Evolutionary conservation across 2,329 filamentous ascomycete species (phyloP).

Genomic region (Cercospora zeina): DNA sequence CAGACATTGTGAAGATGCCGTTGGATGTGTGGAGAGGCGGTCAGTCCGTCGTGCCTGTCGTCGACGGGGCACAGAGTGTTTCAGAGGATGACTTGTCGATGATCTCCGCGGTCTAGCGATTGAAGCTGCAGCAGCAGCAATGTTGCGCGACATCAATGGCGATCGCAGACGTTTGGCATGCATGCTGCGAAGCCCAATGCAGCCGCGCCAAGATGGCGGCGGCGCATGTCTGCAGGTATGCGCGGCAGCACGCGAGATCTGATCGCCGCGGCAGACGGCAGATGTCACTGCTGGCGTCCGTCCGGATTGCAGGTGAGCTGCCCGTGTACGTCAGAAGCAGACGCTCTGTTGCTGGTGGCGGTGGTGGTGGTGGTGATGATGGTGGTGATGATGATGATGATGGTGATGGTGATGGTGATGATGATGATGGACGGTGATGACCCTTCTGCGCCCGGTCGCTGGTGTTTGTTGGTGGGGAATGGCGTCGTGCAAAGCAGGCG

Average conservation of each 20-base stretch:
- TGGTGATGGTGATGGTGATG: slow-evolving; percentile 19
- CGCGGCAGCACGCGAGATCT: slow-evolving; percentile 27
- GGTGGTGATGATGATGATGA: too few species aligned
- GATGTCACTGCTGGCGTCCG: slow-evolving; percentile 28
- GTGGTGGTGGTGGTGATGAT: too few species aligned
- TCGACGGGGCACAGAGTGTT: slow-evolving; percentile 35
- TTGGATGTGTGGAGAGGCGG: slow-evolving; percentile 26
- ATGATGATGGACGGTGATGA: slow-evolving; percentile 16
- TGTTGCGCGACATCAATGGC: slow-evolving; percentile 25
- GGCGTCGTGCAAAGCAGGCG: slow-evolving; percentile 14
- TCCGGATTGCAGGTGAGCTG: slow-evolving; percentile 4
- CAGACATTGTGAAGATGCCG: slow-evolving; percentile 25
- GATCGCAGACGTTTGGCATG: slow-evolving; percentile 25
- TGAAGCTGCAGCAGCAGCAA: slow-evolving; percentile 3
- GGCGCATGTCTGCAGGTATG: slow-evolving; percentile 28
- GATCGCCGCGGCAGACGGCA: slow-evolving; percentile 26
- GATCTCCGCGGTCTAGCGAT: slow-evolving; percentile 11
- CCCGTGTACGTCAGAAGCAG: too few species aligned
- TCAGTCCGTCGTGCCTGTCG: slow-evolving; percentile 28
- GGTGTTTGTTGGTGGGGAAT: slow-evolving; percentile 17
- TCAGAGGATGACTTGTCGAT: slow-evolving; percentile 33
- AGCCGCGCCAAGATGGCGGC: slow-evolving; percentile 18
- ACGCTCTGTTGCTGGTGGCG: too few species aligned
- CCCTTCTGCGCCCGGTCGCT: slow-evolving; percentile 25
- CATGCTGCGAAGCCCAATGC: slow-evolving; percentile 21